These are phyloP conservation scores for Lyophyllum decastes DNA, from an alignment of 768 basidiomycete species.

Conservation along the genomic window DNA sequence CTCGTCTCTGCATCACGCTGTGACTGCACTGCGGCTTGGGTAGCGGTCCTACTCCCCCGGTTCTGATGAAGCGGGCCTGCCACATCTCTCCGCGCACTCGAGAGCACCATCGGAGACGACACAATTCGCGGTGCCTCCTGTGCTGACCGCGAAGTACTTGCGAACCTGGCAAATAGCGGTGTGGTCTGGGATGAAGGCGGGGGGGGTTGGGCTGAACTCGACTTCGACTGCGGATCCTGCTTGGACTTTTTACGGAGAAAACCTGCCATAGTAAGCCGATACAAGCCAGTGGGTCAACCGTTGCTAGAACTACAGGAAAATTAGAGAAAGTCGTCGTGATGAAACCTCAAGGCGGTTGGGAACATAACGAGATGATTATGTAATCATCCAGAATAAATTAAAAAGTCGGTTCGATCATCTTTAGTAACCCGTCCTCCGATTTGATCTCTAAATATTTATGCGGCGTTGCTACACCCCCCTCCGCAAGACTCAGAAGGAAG, in stretches of 20 bases:
- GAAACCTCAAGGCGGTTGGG: background rate
- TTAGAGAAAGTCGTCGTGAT: slow-evolving; percentile 1
- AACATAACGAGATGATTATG: background rate
- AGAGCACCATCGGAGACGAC: slow-evolving; percentile 39
- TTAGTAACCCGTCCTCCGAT: no score
- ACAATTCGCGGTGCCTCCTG: slow-evolving; percentile 29
- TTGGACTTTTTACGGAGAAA: slow-evolving; percentile 57
- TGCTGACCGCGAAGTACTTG: slow-evolving; percentile 22
- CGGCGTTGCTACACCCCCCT: no score
- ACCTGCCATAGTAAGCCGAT: slow-evolving; percentile 44
- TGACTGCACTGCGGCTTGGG: slow-evolving; percentile 10
- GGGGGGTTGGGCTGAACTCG: slow-evolving; percentile 10
- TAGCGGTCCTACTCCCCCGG: slow-evolving; percentile 5
- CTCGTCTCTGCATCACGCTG: slow-evolving; percentile 12
- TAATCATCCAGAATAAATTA: background rate
- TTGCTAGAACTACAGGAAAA: slow-evolving; percentile 5
- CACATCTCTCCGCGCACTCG: slow-evolving; percentile 26
- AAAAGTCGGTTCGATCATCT: background rate
- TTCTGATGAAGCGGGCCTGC: slow-evolving; percentile 11
- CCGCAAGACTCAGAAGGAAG: no score
- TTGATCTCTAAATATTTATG: no score
- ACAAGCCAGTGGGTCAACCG: slow-evolving; percentile 3
- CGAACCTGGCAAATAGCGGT: slow-evolving; percentile 44
- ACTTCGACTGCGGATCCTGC: slow-evolving; percentile 25
- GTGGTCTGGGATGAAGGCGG: slow-evolving; percentile 20